Percentiles rank a stretch among this genome's conserved stretches.
Conservation (phyloP, 1,284 basidiomycete species). For the Testicularia cyperi region DNA sequence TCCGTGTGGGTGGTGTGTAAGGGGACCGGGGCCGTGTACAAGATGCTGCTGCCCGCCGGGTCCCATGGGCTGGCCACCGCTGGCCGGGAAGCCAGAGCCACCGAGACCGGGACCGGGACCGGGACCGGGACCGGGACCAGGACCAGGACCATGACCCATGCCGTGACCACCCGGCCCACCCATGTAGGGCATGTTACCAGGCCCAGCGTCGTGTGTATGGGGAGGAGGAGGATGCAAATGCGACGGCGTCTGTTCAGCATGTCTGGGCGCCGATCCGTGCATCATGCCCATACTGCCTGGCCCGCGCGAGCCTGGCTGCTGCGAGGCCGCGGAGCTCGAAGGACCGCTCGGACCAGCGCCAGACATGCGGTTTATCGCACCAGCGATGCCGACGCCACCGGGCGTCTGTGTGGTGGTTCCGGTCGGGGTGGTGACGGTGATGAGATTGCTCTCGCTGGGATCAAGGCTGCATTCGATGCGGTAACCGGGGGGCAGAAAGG, state of each 20-base stretch:
- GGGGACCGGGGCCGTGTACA: slow-evolving; percentile 23
- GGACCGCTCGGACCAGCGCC: slow-evolving; percentile 12
- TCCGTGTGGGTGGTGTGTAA: slow-evolving; percentile 33
- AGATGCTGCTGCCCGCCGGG: slow-evolving; percentile 25
- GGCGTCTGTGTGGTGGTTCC: slow-evolving; percentile 71
- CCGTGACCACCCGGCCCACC: slow-evolving; percentile 22
- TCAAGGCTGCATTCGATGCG: slow-evolving; percentile 81
- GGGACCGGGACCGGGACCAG: no score
- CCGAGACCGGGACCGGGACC: slow-evolving; percentile 14
- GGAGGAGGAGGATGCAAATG: slow-evolving; percentile 33
- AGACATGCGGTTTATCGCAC: slow-evolving; percentile 56
- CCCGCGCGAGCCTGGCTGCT: background rate
- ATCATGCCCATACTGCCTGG: slow-evolving; percentile 23
- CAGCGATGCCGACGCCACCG: slow-evolving; percentile 54
- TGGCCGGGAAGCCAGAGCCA: slow-evolving; percentile 13
- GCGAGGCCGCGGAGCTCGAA: slow-evolving; percentile 10
- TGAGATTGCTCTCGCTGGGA: slow-evolving; percentile 70
- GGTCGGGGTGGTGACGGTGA: slow-evolving; percentile 90
- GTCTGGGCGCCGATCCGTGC: slow-evolving; percentile 29
- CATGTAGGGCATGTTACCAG: slow-evolving; percentile 23
- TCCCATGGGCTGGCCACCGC: slow-evolving; percentile 20
- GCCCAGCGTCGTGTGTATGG: slow-evolving; percentile 21
- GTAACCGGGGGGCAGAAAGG: slow-evolving; percentile 94
- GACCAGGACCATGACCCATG: slow-evolving; percentile 15
- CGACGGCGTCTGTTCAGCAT: slow-evolving; percentile 26